phyloP scores from a whole-genome alignment of 2,329 filamentous ascomycete species.

The Apiospora hydei region DNA sequence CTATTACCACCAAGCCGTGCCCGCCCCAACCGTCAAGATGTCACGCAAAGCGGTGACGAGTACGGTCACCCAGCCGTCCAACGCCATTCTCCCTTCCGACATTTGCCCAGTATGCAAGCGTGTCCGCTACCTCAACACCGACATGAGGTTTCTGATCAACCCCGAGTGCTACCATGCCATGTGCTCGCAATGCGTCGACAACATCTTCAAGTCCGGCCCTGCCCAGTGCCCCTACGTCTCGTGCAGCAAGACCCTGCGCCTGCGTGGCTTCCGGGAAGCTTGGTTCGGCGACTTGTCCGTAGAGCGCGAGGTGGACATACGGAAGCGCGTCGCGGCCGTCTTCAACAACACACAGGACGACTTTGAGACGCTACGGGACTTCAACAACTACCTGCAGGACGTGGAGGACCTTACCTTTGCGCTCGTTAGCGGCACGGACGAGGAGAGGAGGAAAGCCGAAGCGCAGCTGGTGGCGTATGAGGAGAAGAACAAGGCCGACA shows the following conservation, averaged over 20 bases:
- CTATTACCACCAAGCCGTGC: neutral
- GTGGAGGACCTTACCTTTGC: constrained; percentile 92
- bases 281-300: constrained; percentile 90
- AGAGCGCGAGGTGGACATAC: constrained; percentile 93
- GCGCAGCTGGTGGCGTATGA: constrained; percentile 66
- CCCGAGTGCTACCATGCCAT: constrained; percentile 99
- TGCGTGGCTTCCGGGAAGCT: constrained; percentile 82
- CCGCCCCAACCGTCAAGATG: constrained; percentile 39
- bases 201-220: constrained; percentile 90
- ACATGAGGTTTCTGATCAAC: constrained; percentile 96
- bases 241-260: constrained; percentile 86
- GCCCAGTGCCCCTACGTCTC: constrained; percentile 91
- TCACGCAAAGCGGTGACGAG: constrained; percentile 44
- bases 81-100: constrained; percentile 58
- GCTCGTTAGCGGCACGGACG: constrained; percentile 75
- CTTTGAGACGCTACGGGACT: constrained; percentile 83
- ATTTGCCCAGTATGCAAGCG: constrained; percentile 98
- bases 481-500: constrained; percentile 72
- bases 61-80: constrained; percentile 32
- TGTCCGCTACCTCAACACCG: constrained; percentile 90
- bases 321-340: constrained; percentile 77
- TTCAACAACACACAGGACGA: constrained; percentile 93
- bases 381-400: constrained; percentile 93
- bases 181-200: constrained; percentile 95
- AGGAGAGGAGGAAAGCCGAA: constrained; percentile 61